A percentile compares a stretch with the other conserved stretches of the same genome.
Evolutionary conservation across 805 yeast species (phyloP).

Genomic region (Starmerella gropengiesseri): DNA sequence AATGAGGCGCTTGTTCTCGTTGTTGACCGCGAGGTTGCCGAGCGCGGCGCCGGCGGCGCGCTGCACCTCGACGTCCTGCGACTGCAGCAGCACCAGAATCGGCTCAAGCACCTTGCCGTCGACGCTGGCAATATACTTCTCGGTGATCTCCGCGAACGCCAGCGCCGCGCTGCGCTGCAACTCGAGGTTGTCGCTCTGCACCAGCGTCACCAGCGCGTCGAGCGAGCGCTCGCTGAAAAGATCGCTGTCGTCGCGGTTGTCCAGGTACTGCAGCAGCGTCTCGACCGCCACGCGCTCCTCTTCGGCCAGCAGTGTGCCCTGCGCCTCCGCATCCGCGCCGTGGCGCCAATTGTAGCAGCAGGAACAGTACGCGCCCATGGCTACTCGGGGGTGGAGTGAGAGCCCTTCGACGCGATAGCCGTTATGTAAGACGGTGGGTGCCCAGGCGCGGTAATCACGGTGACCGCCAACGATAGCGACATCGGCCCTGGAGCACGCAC

Average conservation of each 20-base stretch:
- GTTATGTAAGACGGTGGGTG: no score
- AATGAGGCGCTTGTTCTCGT: constrained; percentile 81
- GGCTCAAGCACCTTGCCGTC: constrained; percentile 89
- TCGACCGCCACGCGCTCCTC: constrained; percentile 96
- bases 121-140: constrained; percentile 76
- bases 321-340: constrained; percentile 62
- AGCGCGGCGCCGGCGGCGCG: constrained; percentile 98
- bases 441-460: no score
- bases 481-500: no score
- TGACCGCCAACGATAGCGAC: no score
- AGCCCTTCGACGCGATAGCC: background rate
- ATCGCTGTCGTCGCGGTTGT: constrained; percentile 79
- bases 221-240: constrained; percentile 75
- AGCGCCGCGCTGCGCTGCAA: constrained; percentile 93
- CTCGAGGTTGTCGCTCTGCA: constrained; percentile 88
- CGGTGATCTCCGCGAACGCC: constrained; percentile 97
- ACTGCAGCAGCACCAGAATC: constrained; percentile 72
- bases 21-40: constrained; percentile 96
- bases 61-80: constrained; percentile 87
- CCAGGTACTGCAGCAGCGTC: constrained; percentile 75
- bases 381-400: constrained; percentile 2
- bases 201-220: constrained; percentile 81
- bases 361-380: constrained; percentile 20
- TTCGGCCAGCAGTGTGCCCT: constrained; percentile 78
- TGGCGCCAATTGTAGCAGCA: constrained; percentile 19